These are phyloP conservation scores for Bidens hawaiensis DNA, from an alignment of 140 eudicot species.

Conservation along the genomic window DNA sequence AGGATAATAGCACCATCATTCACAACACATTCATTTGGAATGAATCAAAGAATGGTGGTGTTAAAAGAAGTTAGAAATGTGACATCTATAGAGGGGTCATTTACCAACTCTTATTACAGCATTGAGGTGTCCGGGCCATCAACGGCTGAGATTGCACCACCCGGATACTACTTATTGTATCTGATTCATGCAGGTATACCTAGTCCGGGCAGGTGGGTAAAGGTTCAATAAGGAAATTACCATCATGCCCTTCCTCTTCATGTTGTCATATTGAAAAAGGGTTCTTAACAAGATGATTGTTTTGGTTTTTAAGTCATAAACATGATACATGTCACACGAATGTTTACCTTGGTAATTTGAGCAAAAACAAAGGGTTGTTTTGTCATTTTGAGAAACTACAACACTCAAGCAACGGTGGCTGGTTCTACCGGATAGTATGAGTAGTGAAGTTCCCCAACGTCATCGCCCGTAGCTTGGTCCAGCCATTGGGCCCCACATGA, in stretches of 20 bases:
- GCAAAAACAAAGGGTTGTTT: slow-evolving; percentile 14
- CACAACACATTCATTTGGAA: slow-evolving; percentile 64
- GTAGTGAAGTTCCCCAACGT: slow-evolving; percentile 86
- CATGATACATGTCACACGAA: too few species aligned
- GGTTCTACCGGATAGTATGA: slow-evolving; percentile 65
- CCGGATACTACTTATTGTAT: slow-evolving; percentile 75
- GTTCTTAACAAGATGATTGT: background rate
- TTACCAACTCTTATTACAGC: slow-evolving; percentile 28
- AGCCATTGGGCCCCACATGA: slow-evolving; percentile 76
- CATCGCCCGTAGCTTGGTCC: slow-evolving; percentile 87
- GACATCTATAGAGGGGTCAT: slow-evolving; percentile 4
- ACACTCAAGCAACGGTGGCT: too few species aligned
- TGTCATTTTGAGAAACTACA: slow-evolving; percentile 7
- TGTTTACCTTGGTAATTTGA: slow-evolving; percentile 10
- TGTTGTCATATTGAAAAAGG: background rate
- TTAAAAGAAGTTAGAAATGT: slow-evolving; percentile 33
- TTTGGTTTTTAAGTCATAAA: background rate
- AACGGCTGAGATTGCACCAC: slow-evolving; percentile 66
- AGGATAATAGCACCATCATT: slow-evolving; percentile 69
- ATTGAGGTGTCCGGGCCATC: slow-evolving; percentile 59
- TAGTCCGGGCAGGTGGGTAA: slow-evolving; percentile 69
- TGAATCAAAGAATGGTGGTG: slow-evolving; percentile 88
- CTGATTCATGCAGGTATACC: slow-evolving; percentile 79
- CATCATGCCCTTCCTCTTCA: slow-evolving; percentile 1
- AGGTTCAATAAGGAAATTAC: slow-evolving; percentile 32